Percentiles rank a stretch among this genome's conserved stretches.
Evolutionary conservation across 139 green algal species (phyloP).

Genomic region (Eudorina sp.): DNA sequence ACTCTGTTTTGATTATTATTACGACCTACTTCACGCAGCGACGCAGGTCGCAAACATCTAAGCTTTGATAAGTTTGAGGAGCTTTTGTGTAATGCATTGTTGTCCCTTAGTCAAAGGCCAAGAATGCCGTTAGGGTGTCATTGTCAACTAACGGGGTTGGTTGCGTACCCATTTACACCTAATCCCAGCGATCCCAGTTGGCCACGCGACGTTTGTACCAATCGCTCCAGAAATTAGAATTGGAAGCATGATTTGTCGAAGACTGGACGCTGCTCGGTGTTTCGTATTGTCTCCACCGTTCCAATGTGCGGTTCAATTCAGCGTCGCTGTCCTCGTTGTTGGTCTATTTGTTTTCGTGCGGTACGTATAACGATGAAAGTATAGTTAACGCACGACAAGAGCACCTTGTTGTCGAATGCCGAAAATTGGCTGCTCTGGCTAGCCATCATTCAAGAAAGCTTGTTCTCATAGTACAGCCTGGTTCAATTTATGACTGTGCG

Average conservation of each 20-base stretch:
- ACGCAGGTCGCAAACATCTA: too few relatives aligned
- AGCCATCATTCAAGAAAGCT: background rate
- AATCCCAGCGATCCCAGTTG: too few relatives aligned
- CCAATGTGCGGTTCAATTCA: slow-evolving; percentile 18
- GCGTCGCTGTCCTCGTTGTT: background rate
- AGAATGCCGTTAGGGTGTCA: too few relatives aligned
- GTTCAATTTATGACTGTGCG: background rate
- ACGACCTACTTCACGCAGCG: too few relatives aligned
- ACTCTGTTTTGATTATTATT: too few relatives aligned
- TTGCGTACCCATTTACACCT: too few relatives aligned
- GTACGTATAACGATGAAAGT: background rate
- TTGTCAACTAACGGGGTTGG: too few relatives aligned
- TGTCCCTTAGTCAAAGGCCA: too few relatives aligned
- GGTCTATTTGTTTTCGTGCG: background rate
- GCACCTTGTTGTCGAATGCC: background rate
- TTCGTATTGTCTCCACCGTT: slow-evolving; percentile 7
- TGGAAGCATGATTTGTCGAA: background rate
- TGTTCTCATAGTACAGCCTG: background rate
- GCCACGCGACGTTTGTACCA: too few relatives aligned
- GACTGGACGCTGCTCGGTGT: background rate
- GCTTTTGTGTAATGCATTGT: too few relatives aligned
- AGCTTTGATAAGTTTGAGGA: too few relatives aligned
- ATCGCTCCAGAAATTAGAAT: too few relatives aligned
- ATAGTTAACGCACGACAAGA: background rate
- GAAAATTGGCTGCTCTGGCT: background rate